Base-by-base conservation (phyloP, 139 green algal species). In the Desmodesmus armatus region DNA sequence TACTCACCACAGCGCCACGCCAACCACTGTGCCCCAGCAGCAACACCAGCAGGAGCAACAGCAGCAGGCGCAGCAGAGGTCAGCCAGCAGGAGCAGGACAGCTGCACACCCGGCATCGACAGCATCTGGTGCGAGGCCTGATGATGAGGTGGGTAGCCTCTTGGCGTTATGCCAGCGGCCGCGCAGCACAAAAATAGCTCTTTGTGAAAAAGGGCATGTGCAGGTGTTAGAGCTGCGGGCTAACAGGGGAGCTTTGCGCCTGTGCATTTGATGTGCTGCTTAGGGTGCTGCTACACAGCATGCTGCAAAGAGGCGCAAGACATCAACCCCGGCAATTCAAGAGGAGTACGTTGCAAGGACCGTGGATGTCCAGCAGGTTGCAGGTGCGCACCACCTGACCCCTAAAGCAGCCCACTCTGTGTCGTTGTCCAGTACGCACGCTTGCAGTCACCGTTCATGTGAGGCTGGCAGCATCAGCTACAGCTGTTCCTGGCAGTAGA, bases 341-440 rank as follows among this genome's bases (percentile, higher is more conserved):
- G 49, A 86, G 51, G 70, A 69, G 51, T 78, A 71, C 37, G 66
- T 85, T 0, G 49, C 29, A 23, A 67, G 80, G 23, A 29, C n/a
- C 3, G 31, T 79, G 21, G 49, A 85, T 47, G 33, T 23, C 9
- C 35, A 69, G 66, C 66, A 79, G 47, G 47, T 70, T 79, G 63
- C 77, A 84, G 77, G 77, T 84, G 9, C 17, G 58, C 5, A n/a
- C n/a, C n/a, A n/a, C n/a, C n/a, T n/a, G n/a, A n/a, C n/a, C n/a
- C n/a, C n/a, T n/a, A 43, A 2, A 72, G 63, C 63, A 72, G 9
- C 60, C n/a, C n/a, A n/a, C n/a, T n/a, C n/a, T n/a, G n/a, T n/a
- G n/a, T n/a, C n/a, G n/a, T n/a, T 9, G 63, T 40, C n/a, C 19
- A 19, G 0, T 75, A 37, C 67, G 25, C 35, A 11, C 31, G 67